Percentiles rank a stretch among this genome's conserved stretches.
These are phyloP conservation scores for Zymoseptoria brevis DNA, from an alignment of 2,329 filamentous ascomycete genomes.

Conservation along the genomic window DNA sequence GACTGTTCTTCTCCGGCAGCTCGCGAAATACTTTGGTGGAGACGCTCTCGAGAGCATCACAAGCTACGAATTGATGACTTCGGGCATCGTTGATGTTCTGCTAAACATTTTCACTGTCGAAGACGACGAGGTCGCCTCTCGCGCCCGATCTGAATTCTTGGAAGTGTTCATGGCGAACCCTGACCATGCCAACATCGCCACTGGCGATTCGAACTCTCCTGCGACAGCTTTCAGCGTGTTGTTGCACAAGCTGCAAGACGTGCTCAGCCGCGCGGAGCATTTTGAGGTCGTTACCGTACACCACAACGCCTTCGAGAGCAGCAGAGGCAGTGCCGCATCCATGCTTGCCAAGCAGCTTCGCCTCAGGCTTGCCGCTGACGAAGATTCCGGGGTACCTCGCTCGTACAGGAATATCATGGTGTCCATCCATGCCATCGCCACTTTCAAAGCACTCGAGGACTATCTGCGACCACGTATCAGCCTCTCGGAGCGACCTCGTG, in stretches of 20 bases:
- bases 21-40: slow-evolving; percentile 79
- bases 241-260: slow-evolving; percentile 88
- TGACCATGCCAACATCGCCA: slow-evolving; percentile 54
- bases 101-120: slow-evolving; percentile 73
- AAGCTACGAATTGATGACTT: slow-evolving; percentile 86
- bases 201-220: slow-evolving; percentile 58
- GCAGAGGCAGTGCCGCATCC: slow-evolving; percentile 80
- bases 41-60: slow-evolving; percentile 89
- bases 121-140: slow-evolving; percentile 44
- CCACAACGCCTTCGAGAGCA: slow-evolving; percentile 83
- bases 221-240: slow-evolving; percentile 82
- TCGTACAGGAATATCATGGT: slow-evolving; percentile 94
- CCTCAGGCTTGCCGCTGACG: slow-evolving; percentile 79
- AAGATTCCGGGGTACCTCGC: slow-evolving; percentile 80
- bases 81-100: slow-evolving; percentile 77
- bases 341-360: slow-evolving; percentile 96
- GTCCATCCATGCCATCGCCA: slow-evolving; percentile 95
- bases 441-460: slow-evolving; percentile 93
- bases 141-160: slow-evolving; percentile 75
- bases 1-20: slow-evolving; percentile 59
- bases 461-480: slow-evolving; percentile 87
- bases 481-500: slow-evolving; percentile 61
- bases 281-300: slow-evolving; percentile 96
- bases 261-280: slow-evolving; percentile 92
- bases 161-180: slow-evolving; percentile 82